Conservation (phyloP, 805 yeast species). For the Myxozyma melibiosi region DNA sequence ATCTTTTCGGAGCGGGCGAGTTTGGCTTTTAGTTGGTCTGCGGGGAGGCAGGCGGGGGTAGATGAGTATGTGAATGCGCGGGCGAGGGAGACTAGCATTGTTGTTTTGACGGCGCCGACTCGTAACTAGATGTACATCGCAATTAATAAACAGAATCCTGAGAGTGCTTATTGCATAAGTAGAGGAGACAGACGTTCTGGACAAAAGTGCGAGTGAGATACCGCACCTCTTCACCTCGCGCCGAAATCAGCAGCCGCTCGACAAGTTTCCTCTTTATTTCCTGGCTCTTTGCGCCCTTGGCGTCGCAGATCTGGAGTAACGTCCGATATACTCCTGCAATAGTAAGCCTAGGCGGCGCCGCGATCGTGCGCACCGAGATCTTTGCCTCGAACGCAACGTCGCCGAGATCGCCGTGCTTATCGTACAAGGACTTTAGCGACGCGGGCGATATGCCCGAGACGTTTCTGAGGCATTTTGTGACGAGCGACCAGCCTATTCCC, state of each 20-base stretch:
- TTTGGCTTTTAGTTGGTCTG: not conserved
- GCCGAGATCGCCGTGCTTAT: constrained; percentile 35
- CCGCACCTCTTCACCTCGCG: constrained; percentile 35
- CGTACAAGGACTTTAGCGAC: constrained; percentile 26
- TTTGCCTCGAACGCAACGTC: constrained; percentile 38
- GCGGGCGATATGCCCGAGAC: constrained; percentile 32
- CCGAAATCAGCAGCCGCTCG: constrained; percentile 30
- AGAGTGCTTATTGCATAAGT: not conserved
- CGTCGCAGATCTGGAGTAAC: constrained; percentile 31
- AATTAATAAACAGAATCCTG: not conserved
- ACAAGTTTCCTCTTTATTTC: constrained; percentile 29
- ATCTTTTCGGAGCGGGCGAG: constrained; percentile 28
- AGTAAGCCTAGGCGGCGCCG: constrained; percentile 29
- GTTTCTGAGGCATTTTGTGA: constrained; percentile 26
- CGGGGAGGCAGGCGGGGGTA: not conserved
- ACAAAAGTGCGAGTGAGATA: constrained; percentile 35
- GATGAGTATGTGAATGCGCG: constrained; percentile 30
- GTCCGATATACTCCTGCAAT: constrained; percentile 29
- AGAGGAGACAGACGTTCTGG: constrained; percentile 24
- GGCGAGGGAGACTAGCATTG: constrained; percentile 35
- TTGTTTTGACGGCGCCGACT: constrained; percentile 36
- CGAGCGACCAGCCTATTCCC: constrained; percentile 34
- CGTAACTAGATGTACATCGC: constrained; percentile 15
- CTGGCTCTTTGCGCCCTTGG: constrained; percentile 32
- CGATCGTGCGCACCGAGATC: constrained; percentile 31